Percentiles rank a stretch among this genome's conserved stretches.
Evolutionary conservation across 2,329 filamentous ascomycete genomes (phyloP).

Genomic region (Clonostachys rosea): DNA sequence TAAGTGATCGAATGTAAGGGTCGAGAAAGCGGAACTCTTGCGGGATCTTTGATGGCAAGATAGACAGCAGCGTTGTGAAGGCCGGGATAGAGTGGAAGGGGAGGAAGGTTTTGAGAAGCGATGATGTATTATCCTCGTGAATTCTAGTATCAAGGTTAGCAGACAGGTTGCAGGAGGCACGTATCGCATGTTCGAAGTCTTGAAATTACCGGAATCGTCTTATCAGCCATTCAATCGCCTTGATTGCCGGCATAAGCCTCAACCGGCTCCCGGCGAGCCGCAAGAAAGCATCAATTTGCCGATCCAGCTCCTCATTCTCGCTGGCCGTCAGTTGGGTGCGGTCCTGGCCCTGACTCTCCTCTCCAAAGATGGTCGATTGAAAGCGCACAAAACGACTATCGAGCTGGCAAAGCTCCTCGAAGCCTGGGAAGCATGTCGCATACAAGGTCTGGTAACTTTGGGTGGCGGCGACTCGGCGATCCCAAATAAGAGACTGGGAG

Average conservation of each 20-base stretch:
- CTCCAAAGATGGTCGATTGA: slow-evolving; percentile 78
- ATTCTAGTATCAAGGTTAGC: slow-evolving; percentile 48
- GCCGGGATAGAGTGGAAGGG: slow-evolving; percentile 86
- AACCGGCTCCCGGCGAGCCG: slow-evolving; percentile 72
- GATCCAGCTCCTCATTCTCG: slow-evolving; percentile 80
- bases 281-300: slow-evolving; percentile 76
- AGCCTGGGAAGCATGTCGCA: slow-evolving; percentile 82
- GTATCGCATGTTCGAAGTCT: neutral
- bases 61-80: slow-evolving; percentile 82
- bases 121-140: slow-evolving; percentile 83
- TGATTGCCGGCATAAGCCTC: slow-evolving; percentile 81
- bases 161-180: slow-evolving; percentile 3
- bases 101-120: slow-evolving; percentile 78
- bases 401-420: slow-evolving; percentile 83
- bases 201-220: slow-evolving; percentile 73
- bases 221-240: slow-evolving; percentile 92
- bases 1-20: slow-evolving; percentile 77
- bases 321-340: slow-evolving; percentile 74
- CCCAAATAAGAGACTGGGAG: slow-evolving; percentile 92
- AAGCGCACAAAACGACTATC: slow-evolving; percentile 77
- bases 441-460: slow-evolving; percentile 91
- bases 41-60: slow-evolving; percentile 73
- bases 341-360: slow-evolving; percentile 87
- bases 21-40: slow-evolving; percentile 76
- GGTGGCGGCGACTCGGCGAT: slow-evolving; percentile 73